phyloP scores from a whole-genome alignment of 2,329 filamentous ascomycete species.

The Mycogone perniciosa region DNA sequence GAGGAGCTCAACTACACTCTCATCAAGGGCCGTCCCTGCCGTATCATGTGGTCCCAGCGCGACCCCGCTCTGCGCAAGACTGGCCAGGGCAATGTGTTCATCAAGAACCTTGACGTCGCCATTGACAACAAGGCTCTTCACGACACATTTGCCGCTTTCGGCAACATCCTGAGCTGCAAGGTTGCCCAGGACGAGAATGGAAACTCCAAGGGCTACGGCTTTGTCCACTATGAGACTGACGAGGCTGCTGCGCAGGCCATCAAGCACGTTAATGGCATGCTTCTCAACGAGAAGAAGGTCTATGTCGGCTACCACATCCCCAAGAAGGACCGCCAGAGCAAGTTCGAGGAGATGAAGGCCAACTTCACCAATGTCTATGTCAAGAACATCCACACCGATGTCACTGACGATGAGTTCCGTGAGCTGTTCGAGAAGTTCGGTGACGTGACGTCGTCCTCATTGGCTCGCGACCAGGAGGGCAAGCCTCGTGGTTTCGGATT shows the following conservation, averaged over 20 bases:
- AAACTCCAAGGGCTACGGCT: conserved; percentile 97
- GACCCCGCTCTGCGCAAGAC: conserved; percentile 99
- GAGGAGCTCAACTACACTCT: conserved; percentile 99
- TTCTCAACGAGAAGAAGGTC: conserved; percentile 99
- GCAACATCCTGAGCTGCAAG: conserved; percentile 99
- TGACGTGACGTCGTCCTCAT: conserved; percentile 89
- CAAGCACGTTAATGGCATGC: conserved; percentile 99
- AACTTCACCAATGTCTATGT: conserved; percentile 99
- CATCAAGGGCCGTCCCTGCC: conserved; percentile 97
- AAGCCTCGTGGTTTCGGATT: conserved; percentile 96
- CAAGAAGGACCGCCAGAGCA: conserved; percentile 99
- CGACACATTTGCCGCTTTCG: conserved; percentile 97
- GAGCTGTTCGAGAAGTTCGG: conserved; percentile 86
- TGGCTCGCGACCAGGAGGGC: conserved; percentile 81
- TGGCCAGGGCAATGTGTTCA: conserved; percentile 98
- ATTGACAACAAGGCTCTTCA: conserved; percentile 99
- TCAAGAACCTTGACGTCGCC: conserved; percentile 98
- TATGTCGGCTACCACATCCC: conserved; percentile 99
- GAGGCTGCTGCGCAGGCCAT: conserved; percentile 95
- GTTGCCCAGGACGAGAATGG: conserved; percentile 95
- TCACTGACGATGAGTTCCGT: conserved; percentile 90
- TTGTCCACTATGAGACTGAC: conserved; percentile 99
- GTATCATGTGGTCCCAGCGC: conserved; percentile 99
- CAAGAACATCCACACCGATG: conserved; percentile 88
- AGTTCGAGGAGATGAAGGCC: conserved; percentile 99